Evolutionary conservation across 192 early-diverging fungal genomes (phyloP).

Genomic region (Cetraspora pellucida): DNA sequence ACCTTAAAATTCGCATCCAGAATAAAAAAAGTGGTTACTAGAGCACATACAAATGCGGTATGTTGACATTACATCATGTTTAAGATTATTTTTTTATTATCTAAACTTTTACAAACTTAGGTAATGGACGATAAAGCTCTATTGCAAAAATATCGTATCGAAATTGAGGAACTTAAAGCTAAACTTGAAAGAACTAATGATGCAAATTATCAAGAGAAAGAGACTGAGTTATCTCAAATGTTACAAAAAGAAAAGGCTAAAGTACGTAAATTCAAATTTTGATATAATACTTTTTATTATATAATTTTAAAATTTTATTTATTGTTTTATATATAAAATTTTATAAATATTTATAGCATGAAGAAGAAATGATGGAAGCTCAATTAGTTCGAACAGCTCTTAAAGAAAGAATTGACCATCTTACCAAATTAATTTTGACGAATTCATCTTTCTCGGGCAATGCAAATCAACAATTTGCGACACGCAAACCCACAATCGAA

Average conservation of each 20-base stretch:
- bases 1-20: conserved; percentile 95
- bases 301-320: conserved; percentile 12
- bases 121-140: conserved; percentile 81
- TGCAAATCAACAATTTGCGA: not conserved
- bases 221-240: conserved; percentile 48
- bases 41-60: conserved; percentile 80
- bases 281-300: not conserved
- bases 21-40: conserved; percentile 85
- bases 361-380: conserved; percentile 59
- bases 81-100: not conserved
- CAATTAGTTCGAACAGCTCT: conserved; percentile 66
- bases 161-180: conserved; percentile 74
- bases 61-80: not conserved
- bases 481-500: conserved; percentile 7
- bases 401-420: conserved; percentile 84
- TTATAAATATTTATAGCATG: conserved; percentile 50
- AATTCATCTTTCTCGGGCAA: conserved; percentile 60
- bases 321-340: conserved; percentile 9
- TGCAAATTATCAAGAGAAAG: conserved; percentile 53
- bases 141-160: conserved; percentile 77
- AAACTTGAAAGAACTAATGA: conserved; percentile 66
- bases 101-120: conserved; percentile 4
- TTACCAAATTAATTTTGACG: conserved; percentile 82
- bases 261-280: not conserved
- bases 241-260: conserved; percentile 41